Conservation (phyloP, 306 rosid genomes). For the Lathyrus sativus region DNA sequence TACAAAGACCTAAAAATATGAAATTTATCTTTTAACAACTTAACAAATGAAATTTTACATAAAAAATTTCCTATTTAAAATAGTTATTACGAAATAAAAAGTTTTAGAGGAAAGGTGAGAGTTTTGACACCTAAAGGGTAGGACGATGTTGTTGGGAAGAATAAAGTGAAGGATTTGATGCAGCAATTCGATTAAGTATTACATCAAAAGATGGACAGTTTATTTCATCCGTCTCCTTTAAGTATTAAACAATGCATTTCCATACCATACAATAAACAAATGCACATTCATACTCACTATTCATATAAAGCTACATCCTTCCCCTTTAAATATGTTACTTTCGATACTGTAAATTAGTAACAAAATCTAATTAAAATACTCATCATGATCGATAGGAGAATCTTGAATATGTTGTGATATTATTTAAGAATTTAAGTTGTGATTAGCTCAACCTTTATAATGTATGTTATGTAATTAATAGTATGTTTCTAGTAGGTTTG, state of each 20-base stretch:
- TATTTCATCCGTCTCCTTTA: conserved; percentile 35
- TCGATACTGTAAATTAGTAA: conserved; percentile 23
- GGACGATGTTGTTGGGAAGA: conserved; percentile 25
- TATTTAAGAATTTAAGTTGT: not conserved
- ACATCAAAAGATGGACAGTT: conserved; percentile 42
- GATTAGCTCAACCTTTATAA: not conserved
- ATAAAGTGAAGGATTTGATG: conserved; percentile 30
- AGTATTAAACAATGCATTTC: not conserved
- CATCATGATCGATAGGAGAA: conserved; percentile 4
- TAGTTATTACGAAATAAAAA: no score
- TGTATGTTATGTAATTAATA: not conserved
- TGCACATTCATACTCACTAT: conserved; percentile 29
- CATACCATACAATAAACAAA: conserved; percentile 15
- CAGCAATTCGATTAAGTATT: conserved; percentile 36
- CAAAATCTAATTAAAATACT: conserved; percentile 39
- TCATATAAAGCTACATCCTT: conserved; percentile 35
- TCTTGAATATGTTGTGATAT: not conserved
- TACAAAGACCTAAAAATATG: no score
- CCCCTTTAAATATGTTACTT: conserved; percentile 10
- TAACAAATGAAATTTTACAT: no score
- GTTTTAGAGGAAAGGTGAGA: no score
- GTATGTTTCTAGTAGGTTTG: not conserved
- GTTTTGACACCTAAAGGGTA: no score
- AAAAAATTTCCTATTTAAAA: no score
- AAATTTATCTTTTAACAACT: no score